phyloP scores from a whole-genome alignment of 441 rosid genomes.

The Macaranga tanarius region DNA sequence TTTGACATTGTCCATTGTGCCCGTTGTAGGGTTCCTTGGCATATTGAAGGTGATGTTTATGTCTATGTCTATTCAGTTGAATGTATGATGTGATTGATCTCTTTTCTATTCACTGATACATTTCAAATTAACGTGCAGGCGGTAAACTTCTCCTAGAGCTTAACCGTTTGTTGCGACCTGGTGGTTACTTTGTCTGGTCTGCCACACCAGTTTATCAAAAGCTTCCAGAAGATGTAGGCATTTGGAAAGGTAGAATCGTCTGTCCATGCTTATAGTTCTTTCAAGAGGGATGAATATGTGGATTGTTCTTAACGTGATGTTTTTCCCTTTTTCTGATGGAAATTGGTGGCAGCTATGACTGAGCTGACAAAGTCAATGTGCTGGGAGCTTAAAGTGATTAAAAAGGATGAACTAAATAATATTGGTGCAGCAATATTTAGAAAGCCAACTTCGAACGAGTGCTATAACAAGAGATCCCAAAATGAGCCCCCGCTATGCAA shows the following conservation, averaged over 20 bases:
- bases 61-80: not conserved
- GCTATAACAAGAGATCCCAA: conserved; percentile 63
- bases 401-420: conserved; percentile 56
- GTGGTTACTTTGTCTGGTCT: conserved; percentile 97
- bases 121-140: conserved; percentile 39
- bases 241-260: conserved; percentile 65
- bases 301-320: conserved; percentile 19
- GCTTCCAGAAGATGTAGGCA: conserved; percentile 65
- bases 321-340: conserved; percentile 25
- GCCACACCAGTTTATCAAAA: conserved; percentile 98
- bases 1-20: conserved; percentile 95
- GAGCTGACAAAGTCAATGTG: conserved; percentile 68
- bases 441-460: conserved; percentile 75
- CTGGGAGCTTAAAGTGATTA: conserved; percentile 76
- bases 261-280: conserved; percentile 11
- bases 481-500: conserved; percentile 77
- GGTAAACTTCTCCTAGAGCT: conserved; percentile 92
- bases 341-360: conserved; percentile 62
- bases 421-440: conserved; percentile 75
- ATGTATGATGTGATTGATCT: not conserved
- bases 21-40: conserved; percentile 99
- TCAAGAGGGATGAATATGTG: conserved; percentile 12
- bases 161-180: conserved; percentile 85
- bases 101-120: conserved; percentile 4
- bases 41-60: conserved; percentile 69